Conservation (phyloP, 768 basidiomycete genomes). For the Boletus rufocinnamomeus region DNA sequence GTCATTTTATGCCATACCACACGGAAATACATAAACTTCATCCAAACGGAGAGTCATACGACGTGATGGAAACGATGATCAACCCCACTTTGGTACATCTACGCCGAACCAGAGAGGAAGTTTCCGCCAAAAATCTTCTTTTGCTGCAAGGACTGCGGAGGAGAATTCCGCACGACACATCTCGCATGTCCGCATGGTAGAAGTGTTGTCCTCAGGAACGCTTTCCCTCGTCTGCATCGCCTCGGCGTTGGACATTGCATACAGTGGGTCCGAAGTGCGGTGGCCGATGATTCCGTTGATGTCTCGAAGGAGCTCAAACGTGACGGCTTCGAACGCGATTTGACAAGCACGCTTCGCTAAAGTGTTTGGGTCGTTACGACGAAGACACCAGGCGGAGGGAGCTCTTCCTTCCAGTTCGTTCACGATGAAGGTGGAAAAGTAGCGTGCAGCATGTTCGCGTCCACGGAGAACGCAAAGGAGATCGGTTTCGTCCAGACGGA, state of each 20-base stretch:
- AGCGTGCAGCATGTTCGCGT: conserved; percentile 71
- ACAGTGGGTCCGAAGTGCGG: conserved; percentile 68
- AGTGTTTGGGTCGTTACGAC: conserved; percentile 49
- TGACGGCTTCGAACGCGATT: conserved; percentile 71
- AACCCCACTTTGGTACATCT: conserved; percentile 44
- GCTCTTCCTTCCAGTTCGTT: conserved; percentile 70
- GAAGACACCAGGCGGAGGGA: conserved; percentile 49
- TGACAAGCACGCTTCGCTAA: conserved; percentile 58
- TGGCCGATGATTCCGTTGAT: conserved; percentile 68
- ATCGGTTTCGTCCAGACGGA: conserved; percentile 46
- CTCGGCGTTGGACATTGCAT: conserved; percentile 67
- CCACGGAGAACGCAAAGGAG: conserved; percentile 64
- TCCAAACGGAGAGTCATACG: neutral
- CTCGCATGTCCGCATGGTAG: conserved; percentile 62
- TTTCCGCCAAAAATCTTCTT: conserved; percentile 65
- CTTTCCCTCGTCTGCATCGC: conserved; percentile 64
- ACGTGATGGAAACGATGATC: conserved; percentile 10
- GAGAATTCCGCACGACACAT: conserved; percentile 63
- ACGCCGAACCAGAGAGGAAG: conserved; percentile 69
- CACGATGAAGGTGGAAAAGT: conserved; percentile 75
- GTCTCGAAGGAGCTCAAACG: conserved; percentile 73
- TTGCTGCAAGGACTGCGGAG: conserved; percentile 55
- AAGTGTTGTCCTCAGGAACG: conserved; percentile 40
- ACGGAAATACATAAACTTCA: conserved; percentile 18
- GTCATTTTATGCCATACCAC: neutral